Evolutionary conservation across 345 rosid genomes (phyloP).

Genomic region (Conringia planisiliqua): DNA sequence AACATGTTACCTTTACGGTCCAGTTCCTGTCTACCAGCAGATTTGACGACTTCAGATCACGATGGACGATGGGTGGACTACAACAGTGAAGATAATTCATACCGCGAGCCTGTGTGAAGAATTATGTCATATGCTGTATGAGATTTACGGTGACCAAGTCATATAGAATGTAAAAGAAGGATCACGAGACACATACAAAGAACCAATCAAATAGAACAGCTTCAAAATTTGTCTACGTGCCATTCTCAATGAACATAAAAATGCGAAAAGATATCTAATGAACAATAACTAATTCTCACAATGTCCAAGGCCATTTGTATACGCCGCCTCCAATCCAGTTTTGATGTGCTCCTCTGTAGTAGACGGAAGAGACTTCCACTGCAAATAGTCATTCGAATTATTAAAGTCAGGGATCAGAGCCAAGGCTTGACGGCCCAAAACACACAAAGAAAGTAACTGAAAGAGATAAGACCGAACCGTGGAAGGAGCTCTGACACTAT

Average conservation of each 20-base stretch:
- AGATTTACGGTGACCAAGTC: conserved; percentile 7
- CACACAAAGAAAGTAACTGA: background rate
- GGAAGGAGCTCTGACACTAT: conserved; percentile 98
- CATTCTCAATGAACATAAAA: background rate
- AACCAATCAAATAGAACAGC: background rate
- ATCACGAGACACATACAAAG: conserved; percentile 6
- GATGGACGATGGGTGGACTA: conserved; percentile 96
- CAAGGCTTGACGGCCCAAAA: conserved; percentile 2
- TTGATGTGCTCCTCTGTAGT: conserved; percentile 66
- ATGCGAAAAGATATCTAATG: background rate
- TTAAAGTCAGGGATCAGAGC: background rate
- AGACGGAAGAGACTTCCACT: conserved; percentile 95
- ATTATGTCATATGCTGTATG: conserved; percentile 12
- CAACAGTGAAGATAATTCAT: conserved; percentile 94
- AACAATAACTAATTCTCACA: conserved; percentile 44
- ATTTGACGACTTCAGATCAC: conserved; percentile 97
- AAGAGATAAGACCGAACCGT: conserved; percentile 51
- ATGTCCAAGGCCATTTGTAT: conserved; percentile 81
- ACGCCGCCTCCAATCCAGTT: conserved; percentile 88
- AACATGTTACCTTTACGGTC: conserved; percentile 77
- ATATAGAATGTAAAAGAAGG: background rate
- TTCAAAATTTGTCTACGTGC: background rate
- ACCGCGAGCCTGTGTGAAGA: conserved; percentile 74
- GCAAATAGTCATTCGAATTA: conserved; percentile 22
- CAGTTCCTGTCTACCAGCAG: conserved; percentile 89